Evolutionary conservation across 164 flowering plant species (phyloP).

Genomic region (Sedum album): DNA sequence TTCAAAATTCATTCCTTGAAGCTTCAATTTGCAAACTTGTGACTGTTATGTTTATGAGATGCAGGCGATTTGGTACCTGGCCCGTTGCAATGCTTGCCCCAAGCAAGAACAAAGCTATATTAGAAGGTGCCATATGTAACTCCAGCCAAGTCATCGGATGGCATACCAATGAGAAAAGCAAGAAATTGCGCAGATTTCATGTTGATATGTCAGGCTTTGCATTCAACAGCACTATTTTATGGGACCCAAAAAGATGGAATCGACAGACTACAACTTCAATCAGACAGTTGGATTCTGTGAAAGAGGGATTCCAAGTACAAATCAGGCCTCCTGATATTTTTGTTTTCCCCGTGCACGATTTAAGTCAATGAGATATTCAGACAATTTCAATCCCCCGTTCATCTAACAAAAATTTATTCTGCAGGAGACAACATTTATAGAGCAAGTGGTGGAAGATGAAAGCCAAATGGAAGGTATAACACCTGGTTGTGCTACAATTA

Average conservation of each 20-base stretch:
- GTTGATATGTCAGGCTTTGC: constrained; percentile 99
- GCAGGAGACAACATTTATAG: constrained; percentile 92
- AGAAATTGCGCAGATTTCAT: constrained; percentile 81
- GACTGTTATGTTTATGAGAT: not conserved
- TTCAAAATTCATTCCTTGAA: too few species aligned
- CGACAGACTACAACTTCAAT: constrained; percentile 51
- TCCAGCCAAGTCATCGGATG: constrained; percentile 87
- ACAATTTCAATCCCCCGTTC: not conserved
- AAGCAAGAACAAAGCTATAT: constrained; percentile 69
- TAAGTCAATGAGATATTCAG: not conserved
- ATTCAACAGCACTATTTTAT: constrained; percentile 87
- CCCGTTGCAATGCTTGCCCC: constrained; percentile 95
- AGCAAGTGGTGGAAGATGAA: constrained; percentile 90
- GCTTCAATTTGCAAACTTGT: not conserved
- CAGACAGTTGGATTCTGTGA: constrained; percentile 37
- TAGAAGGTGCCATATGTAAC: constrained; percentile 96
- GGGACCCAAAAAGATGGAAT: constrained; percentile 89
- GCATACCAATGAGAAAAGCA: constrained; percentile 98
- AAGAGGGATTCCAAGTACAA: constrained; percentile 89
- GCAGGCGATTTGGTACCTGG: constrained; percentile 93
- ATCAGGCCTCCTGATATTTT: constrained; percentile 7
- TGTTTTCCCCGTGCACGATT: not conserved
- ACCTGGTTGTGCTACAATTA: constrained; percentile 47
- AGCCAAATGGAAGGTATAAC: constrained; percentile 81
- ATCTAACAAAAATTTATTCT: not conserved